phyloP scores from a whole-genome alignment of 2,329 filamentous ascomycete genomes.

The Sarocladiaceae sp. region DNA sequence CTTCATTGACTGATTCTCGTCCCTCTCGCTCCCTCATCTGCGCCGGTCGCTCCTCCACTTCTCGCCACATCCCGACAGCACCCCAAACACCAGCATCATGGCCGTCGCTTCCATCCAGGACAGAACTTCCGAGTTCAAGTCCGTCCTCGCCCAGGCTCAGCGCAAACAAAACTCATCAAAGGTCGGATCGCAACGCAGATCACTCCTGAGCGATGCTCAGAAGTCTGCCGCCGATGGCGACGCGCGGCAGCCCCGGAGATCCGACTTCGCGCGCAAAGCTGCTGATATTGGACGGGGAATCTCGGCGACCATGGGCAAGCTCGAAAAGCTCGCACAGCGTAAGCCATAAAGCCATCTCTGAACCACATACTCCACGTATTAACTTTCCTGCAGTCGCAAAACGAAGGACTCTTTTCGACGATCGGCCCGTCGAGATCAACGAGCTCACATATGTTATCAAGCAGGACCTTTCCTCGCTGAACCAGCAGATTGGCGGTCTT shows the following conservation, averaged over 20 bases:
- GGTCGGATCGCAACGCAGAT: conserved; percentile 73
- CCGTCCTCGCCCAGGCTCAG: conserved; percentile 83
- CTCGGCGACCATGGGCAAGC: conserved; percentile 85
- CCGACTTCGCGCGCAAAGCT: conserved; percentile 89
- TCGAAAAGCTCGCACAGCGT: conserved; percentile 88
- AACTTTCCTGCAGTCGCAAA: conserved; percentile 66
- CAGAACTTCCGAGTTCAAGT: conserved; percentile 90
- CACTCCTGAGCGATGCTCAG: conserved; percentile 71
- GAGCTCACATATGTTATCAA: conserved; percentile 98
- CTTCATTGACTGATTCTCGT: too few species aligned
- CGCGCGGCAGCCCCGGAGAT: conserved; percentile 58
- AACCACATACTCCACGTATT: neutral
- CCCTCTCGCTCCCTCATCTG: conserved; percentile 13
- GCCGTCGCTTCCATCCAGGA: conserved; percentile 83
- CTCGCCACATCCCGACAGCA: conserved; percentile 13
- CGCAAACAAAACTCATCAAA: conserved; percentile 73
- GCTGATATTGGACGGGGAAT: conserved; percentile 92
- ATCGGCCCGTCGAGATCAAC: conserved; percentile 93
- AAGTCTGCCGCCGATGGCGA: conserved; percentile 58
- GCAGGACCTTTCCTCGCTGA: conserved; percentile 80
- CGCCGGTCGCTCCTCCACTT: conserved; percentile 30
- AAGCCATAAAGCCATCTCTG: conserved; percentile 26
- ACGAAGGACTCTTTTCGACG: conserved; percentile 94
- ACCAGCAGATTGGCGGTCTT: conserved; percentile 82
- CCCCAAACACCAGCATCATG: conserved; percentile 37